A percentile compares a stretch with the other conserved stretches of the same genome.
These are phyloP conservation scores for Coccomyxa sp. DNA, from an alignment of 139 green algal genomes.

Conservation along the genomic window DNA sequence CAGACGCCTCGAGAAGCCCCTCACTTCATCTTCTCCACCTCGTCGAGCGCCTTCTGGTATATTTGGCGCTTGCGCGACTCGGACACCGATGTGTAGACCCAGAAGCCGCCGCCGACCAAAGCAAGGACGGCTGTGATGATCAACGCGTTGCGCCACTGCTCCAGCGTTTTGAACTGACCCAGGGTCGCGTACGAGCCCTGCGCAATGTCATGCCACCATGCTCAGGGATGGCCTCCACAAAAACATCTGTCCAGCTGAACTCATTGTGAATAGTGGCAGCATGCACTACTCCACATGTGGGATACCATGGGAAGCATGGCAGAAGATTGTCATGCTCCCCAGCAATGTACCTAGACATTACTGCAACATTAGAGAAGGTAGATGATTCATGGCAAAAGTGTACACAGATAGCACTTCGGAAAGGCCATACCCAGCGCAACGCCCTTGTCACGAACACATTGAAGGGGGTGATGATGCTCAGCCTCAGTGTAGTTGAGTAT, in stretches of 20 bases:
- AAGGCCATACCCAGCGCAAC: neutral
- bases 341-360: neutral
- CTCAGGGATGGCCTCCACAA: neutral
- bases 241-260: neutral
- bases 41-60: neutral
- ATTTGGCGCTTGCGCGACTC: neutral
- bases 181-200: neutral
- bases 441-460: neutral
- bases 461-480: neutral
- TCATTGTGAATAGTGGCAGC: neutral
- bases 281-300: neutral
- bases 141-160: neutral
- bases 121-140: neutral
- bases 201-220: neutral
- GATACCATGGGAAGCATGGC: neutral
- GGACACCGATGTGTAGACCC: neutral
- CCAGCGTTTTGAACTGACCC: neutral
- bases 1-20: neutral
- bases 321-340: neutral
- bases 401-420: neutral
- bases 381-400: neutral
- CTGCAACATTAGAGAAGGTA: neutral
- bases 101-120: too few relatives aligned
- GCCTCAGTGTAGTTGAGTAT: neutral
- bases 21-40: slow-evolving; percentile 15